Conservation (phyloP, 345 rosid genomes). For the Acer yangbiense region DNA sequence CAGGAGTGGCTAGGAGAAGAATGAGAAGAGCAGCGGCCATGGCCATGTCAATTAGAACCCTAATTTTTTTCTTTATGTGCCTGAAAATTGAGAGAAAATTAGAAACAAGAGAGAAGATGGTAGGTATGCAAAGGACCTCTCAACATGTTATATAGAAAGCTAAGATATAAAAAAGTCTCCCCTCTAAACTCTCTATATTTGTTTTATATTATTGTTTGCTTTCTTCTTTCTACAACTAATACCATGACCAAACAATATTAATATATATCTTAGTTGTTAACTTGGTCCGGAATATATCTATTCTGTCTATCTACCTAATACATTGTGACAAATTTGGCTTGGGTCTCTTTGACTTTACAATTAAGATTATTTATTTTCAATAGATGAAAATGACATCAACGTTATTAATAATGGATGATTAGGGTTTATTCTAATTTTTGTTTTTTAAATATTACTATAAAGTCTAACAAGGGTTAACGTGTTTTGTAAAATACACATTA, state of each 20-base stretch:
- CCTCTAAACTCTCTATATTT: not conserved
- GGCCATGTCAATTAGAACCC: conserved; percentile 13
- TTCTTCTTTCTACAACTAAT: conserved; percentile 3
- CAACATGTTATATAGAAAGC: conserved; percentile 22
- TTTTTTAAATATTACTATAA: no score
- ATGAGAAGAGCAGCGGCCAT: conserved; percentile 32
- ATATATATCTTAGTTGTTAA: not conserved
- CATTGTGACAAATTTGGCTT: conserved; percentile 2
- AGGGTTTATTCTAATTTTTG: not conserved
- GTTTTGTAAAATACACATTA: no score
- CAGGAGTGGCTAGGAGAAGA: conserved; percentile 38
- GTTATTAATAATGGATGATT: not conserved
- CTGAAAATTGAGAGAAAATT: not conserved
- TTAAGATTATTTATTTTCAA: not conserved
- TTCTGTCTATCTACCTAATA: conserved; percentile 19
- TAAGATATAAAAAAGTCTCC: not conserved
- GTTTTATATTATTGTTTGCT: not conserved
- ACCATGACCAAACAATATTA: not conserved
- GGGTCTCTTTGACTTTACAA: not conserved
- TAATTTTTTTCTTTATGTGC: not conserved
- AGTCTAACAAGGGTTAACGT: no score
- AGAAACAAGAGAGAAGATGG: conserved; percentile 1
- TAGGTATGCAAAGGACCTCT: conserved; percentile 1
- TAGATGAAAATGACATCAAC: not conserved
- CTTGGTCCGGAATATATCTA: not conserved